phyloP scores from a whole-genome alignment of 805 yeast genomes.

The Monosporozyma unispora region DNA sequence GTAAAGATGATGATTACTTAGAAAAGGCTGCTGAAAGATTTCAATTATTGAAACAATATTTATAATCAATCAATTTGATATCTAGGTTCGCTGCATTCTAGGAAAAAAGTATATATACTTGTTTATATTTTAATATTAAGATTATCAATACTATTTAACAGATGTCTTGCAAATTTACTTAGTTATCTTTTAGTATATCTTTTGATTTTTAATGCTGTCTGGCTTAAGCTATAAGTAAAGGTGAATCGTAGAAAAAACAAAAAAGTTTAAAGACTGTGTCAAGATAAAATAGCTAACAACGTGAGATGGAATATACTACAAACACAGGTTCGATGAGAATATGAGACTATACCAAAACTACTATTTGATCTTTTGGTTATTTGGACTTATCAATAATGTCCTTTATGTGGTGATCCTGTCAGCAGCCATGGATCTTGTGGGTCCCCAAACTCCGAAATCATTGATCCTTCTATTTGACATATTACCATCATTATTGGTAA shows the following conservation, averaged over 20 bases:
- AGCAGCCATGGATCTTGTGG: conserved; percentile 89
- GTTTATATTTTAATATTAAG: background rate
- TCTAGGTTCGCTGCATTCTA: background rate
- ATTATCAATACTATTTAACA: background rate
- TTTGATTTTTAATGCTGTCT: no score
- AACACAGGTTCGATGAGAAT: background rate
- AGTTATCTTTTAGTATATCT: background rate
- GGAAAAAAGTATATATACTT: background rate
- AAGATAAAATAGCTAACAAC: no score
- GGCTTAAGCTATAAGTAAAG: no score
- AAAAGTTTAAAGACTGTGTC: no score
- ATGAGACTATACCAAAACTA: conserved; percentile 7
- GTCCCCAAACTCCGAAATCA: conserved; percentile 75
- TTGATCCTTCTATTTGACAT: conserved; percentile 80
- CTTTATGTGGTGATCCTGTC: conserved; percentile 84
- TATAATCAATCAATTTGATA: conserved; percentile 18
- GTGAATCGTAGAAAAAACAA: no score
- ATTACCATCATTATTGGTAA: conserved; percentile 67
- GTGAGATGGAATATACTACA: no score
- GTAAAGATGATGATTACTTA: conserved; percentile 79
- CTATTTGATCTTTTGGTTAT: conserved; percentile 59
- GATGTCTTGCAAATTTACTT: no score
- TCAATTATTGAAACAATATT: conserved; percentile 57
- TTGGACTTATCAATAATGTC: conserved; percentile 82
- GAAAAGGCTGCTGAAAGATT: conserved; percentile 76